Evolutionary conservation across 2,329 filamentous ascomycete genomes (phyloP), one percentile per base, ranked within the genome.

Genomic region (Trichophyton mentagrophytes): DNA sequence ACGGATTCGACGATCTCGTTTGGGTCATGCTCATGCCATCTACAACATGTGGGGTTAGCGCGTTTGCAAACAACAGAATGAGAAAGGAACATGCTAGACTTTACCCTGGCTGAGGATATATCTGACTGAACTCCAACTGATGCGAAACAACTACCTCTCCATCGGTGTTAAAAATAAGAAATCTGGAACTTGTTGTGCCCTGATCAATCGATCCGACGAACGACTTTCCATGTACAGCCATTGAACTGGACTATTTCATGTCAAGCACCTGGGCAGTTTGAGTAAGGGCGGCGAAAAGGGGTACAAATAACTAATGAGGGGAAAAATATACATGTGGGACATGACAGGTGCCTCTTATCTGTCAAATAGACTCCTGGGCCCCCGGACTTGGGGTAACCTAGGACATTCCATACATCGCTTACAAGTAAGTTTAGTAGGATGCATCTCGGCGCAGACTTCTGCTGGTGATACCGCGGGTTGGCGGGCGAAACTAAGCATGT

Each of bases 1-100:
- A 92, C 89, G 0, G 89, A 88, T 59, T 78, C 76, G 53, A 95
- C 79, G 59, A 96, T 82, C 69, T 90, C 88, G 55, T 83, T 75
- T 2, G 90, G 89, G 68, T 95, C 87, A 70, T 96, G 90, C 72
- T 96, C 90, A 72, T 95, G 89, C 89, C 89, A 95, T 72, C 88
- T 91, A 70, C 27, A 60, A 30, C 3, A 42, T 22, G 33, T 30
- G 17, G 8, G 2, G 33, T 57, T 57, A 55, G 51, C 27, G 17
- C 25, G 33, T 17, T 36, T 30, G 2, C 3, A 8, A n/a, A 9
- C 9, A n/a, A 55, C 46, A 36, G 22, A 25, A 30, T 5, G 30
- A 46, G 2, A 13, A n/a, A 8, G 49, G 6, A n/a, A 4, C 5
- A 15, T 55, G 13, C 15, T 6, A 55, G 3, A 49, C 61, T 85